phyloP scores from a whole-genome alignment of 1,284 basidiomycete genomes.

The Neolentinus lepideus region DNA sequence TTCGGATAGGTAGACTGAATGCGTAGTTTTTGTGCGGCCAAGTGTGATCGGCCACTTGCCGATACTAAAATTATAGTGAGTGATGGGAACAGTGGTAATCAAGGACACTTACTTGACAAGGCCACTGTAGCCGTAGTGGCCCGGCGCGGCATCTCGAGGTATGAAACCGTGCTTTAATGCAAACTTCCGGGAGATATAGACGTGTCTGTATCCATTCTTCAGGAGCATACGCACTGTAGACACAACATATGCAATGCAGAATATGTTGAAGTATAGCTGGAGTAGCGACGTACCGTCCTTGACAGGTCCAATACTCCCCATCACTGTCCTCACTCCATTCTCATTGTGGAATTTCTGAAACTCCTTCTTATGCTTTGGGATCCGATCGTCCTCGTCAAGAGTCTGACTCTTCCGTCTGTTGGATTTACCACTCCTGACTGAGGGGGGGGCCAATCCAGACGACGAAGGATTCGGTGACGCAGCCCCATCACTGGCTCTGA shows the following conservation, averaged over 20 bases:
- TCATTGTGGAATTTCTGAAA: constrained; percentile 84
- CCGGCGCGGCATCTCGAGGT: constrained; percentile 74
- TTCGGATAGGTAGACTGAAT: constrained; percentile 78
- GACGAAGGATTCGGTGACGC: constrained; percentile 13
- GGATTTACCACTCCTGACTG: constrained; percentile 30
- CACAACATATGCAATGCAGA: constrained; percentile 3
- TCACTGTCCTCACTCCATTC: constrained; percentile 91
- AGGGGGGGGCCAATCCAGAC: constrained; percentile 15
- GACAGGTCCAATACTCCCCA: constrained; percentile 88
- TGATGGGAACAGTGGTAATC: constrained; percentile 1
- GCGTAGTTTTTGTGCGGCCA: constrained; percentile 33
- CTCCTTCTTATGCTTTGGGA: constrained; percentile 63
- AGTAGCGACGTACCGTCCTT: constrained; percentile 58
- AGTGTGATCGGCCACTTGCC: constrained; percentile 75
- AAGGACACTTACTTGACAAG: constrained; percentile 48
- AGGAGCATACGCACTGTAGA: constrained; percentile 82
- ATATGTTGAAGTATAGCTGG: constrained; percentile 4
- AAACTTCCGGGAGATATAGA: constrained; percentile 94
- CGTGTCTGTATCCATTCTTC: constrained; percentile 89
- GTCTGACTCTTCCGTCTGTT: constrained; percentile 10
- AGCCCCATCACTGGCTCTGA: constrained; percentile 29
- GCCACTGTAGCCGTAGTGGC: constrained; percentile 82
- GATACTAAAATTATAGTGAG: constrained; percentile 32
- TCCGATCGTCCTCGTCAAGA: constrained; percentile 26
- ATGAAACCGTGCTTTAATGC: constrained; percentile 88